These are phyloP conservation scores for Solanum chmielewskii DNA, from an alignment of 257 asterid genomes.

Conservation along the genomic window DNA sequence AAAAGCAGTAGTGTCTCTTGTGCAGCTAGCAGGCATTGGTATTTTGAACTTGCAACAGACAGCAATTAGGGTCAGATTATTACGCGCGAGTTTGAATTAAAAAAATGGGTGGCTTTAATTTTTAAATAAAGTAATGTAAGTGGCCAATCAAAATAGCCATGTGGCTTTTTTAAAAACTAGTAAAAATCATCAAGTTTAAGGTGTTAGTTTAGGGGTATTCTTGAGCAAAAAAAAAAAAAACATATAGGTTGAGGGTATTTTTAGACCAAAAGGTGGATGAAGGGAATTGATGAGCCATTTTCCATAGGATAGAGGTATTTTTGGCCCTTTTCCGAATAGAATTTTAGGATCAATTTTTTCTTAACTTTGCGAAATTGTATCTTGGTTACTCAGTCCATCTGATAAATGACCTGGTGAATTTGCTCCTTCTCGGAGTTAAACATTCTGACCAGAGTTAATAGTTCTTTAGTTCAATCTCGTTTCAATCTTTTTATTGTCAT, in stretches of 20 bases:
- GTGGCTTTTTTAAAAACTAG: not conserved
- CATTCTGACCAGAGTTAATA: not conserved
- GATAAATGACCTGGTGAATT: not conserved
- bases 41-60: slow-evolving; percentile 63
- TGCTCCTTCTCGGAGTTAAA: not conserved
- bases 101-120: not conserved
- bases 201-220: not conserved
- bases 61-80: slow-evolving; percentile 27
- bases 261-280: not conserved
- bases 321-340: not conserved
- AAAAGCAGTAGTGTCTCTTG: slow-evolving; percentile 72
- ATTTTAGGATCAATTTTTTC: not conserved
- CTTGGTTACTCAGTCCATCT: not conserved
- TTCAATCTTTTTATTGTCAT: not conserved
- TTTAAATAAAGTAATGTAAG: not conserved
- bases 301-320: not conserved
- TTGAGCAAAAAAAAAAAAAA: not conserved
- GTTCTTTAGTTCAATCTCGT: not conserved
- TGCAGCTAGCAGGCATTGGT: slow-evolving; percentile 68
- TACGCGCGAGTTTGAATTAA: not conserved
- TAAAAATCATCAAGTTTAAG: not conserved
- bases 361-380: not conserved
- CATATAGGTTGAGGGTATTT: not conserved
- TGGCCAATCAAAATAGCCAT: not conserved
- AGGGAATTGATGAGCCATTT: not conserved